These are phyloP conservation scores for Chaetomium fimeti DNA, from an alignment of 495 filamentous ascomycete species.

Conservation along the genomic window DNA sequence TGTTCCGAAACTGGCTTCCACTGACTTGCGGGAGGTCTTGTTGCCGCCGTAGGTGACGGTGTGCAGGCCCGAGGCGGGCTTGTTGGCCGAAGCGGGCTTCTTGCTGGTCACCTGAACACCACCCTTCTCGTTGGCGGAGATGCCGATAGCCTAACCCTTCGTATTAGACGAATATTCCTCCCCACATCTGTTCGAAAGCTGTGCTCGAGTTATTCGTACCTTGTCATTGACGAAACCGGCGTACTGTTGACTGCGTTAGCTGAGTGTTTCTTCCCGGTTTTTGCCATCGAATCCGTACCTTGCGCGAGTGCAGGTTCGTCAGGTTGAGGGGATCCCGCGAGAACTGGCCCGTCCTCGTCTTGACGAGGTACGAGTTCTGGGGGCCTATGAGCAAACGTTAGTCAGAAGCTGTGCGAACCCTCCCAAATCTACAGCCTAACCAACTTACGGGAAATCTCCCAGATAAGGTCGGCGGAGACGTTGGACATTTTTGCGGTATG, in stretches of 20 bases:
- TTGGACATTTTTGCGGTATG: slow-evolving; percentile 52
- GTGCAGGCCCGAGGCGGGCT: slow-evolving; percentile 64
- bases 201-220: slow-evolving; percentile 53
- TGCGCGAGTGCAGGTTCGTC: slow-evolving; percentile 83
- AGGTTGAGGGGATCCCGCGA: slow-evolving; percentile 92
- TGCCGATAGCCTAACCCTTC: slow-evolving; percentile 70
- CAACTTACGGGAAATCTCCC: slow-evolving; percentile 82
- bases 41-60: slow-evolving; percentile 65
- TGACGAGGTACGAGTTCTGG: slow-evolving; percentile 83
- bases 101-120: slow-evolving; percentile 77
- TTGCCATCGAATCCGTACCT: slow-evolving; percentile 55
- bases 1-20: slow-evolving; percentile 66
- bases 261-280: slow-evolving; percentile 11
- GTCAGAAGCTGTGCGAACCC: slow-evolving; percentile 13
- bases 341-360: slow-evolving; percentile 78
- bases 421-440: not conserved
- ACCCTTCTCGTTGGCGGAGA: slow-evolving; percentile 64
- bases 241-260: slow-evolving; percentile 58
- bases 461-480: slow-evolving; percentile 85
- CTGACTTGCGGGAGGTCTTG: slow-evolving; percentile 76
- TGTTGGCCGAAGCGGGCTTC: slow-evolving; percentile 67
- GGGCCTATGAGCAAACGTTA: slow-evolving; percentile 52
- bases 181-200: not conserved
- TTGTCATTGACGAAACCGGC: slow-evolving; percentile 89
- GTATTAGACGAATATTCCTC: slow-evolving; percentile 27